These are phyloP conservation scores for Parietichytrium sp. DNA, from an alignment of 108 stramenopile species.

Conservation along the genomic window DNA sequence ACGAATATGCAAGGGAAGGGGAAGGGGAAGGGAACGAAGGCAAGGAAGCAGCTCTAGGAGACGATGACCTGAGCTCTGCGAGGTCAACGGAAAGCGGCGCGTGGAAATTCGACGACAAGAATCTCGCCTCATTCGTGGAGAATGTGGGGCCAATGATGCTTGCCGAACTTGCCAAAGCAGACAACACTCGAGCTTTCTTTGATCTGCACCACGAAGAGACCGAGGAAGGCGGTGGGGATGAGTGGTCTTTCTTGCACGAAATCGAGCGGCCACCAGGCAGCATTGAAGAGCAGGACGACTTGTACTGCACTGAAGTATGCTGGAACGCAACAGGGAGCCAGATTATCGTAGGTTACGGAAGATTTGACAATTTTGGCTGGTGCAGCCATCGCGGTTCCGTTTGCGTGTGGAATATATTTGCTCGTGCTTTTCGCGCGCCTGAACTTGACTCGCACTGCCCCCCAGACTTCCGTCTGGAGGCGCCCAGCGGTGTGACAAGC, in stretches of 20 bases:
- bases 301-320: slow-evolving; percentile 47
- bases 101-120: too few relatives aligned
- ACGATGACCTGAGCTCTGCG: too few relatives aligned
- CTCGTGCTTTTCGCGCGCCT: slow-evolving; percentile 43
- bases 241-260: background rate
- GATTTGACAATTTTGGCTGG: slow-evolving; percentile 53
- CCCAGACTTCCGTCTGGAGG: slow-evolving; percentile 52
- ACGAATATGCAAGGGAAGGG: too few relatives aligned
- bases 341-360: slow-evolving; percentile 51
- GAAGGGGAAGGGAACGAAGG: too few relatives aligned
- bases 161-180: too few relatives aligned
- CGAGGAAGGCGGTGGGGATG: background rate
- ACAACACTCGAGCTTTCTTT: too few relatives aligned
- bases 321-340: slow-evolving; percentile 53
- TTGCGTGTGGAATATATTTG: slow-evolving; percentile 53
- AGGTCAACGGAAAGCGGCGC: too few relatives aligned
- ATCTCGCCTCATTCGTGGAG: too few relatives aligned
- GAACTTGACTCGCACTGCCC: slow-evolving; percentile 39
- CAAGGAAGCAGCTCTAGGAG: too few relatives aligned
- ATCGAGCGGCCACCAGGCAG: background rate
- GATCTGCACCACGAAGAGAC: too few relatives aligned
- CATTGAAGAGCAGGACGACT: background rate
- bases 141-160: too few relatives aligned
- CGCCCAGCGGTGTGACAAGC: slow-evolving; percentile 53
- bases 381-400: slow-evolving; percentile 53